A percentile compares a stretch with the other conserved stretches of the same genome.
Evolutionary conservation across 2,329 filamentous ascomycete genomes (phyloP).

Genomic region (Sphaerulina musiva): DNA sequence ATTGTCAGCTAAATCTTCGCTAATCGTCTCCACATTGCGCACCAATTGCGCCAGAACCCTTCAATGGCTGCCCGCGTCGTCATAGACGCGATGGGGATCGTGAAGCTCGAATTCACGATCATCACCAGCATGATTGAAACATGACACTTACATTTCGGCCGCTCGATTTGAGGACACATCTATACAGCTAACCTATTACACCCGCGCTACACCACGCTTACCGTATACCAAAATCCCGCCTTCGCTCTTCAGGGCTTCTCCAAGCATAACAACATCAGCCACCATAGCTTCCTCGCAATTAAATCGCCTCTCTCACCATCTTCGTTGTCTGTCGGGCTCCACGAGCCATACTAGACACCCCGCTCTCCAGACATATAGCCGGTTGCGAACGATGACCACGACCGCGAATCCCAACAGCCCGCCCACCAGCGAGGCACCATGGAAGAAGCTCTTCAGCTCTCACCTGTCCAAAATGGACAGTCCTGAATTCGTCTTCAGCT

Average conservation of each 20-base stretch:
- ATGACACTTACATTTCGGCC: conserved; percentile 13
- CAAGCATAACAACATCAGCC: conserved; percentile 13
- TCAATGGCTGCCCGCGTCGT: conserved; percentile 10
- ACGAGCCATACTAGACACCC: conserved; percentile 12
- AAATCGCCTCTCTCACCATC: conserved; percentile 27
- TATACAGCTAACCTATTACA: background rate
- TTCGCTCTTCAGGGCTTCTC: background rate
- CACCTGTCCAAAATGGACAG: conserved; percentile 46
- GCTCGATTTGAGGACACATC: conserved; percentile 6
- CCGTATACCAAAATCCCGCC: background rate
- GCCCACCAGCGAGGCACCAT: conserved; percentile 41
- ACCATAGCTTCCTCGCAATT: conserved; percentile 31
- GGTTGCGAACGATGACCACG: conserved; percentile 39
- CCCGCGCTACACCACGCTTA: background rate
- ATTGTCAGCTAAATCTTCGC: conserved; percentile 2
- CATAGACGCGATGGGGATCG: conserved; percentile 11
- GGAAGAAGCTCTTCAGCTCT: conserved; percentile 46
- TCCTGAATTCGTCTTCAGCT: conserved; percentile 48
- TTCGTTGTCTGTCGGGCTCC: conserved; percentile 35
- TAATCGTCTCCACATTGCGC: conserved; percentile 1
- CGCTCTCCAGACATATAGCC: background rate
- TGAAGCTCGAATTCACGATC: too few relatives aligned
- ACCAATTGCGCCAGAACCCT: background rate
- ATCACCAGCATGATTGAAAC: conserved; percentile 8
- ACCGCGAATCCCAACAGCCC: conserved; percentile 36